Base-by-base conservation (phyloP, 2,329 filamentous ascomycete species). In the Paecilomyces dactylethromorphus region DNA sequence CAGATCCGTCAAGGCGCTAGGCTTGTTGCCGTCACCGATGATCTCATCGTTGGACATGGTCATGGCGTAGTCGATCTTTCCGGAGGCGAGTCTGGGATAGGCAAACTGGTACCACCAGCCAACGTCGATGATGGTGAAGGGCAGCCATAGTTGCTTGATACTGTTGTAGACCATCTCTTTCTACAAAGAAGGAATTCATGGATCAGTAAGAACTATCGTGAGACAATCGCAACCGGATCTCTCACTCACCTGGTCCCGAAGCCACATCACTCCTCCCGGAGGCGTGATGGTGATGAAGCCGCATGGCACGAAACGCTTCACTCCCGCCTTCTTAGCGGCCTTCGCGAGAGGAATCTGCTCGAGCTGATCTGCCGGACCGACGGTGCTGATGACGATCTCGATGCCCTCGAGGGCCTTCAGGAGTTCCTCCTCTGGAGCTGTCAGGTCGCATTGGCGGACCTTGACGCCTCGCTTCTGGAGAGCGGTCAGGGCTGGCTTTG, bases 51-150 rank as follows among this genome's bases (percentile, higher is more conserved):
- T 69, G 1, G 71, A 67, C 0, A 68, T 64, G 3, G 71, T 67
- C 59, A 76, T 66, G 22, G 73, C 74, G 60, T 79, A 79, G 63
- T 82, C 79, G n/a, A 75, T 69, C 39, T 69, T 68, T 10, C 80
- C 79, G 15, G 74, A 78, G n/a, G 76, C 74, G 0, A 83, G 66
- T n/a, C 65, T 65, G 12, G 78, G 78, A 57, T 79, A 73, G 4
- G 72, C 70, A 31, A 81, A 63, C 63, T 84, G 81, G 65, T 82
- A 81, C 84, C 83, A 86, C 73, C 74, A 83, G n/a, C 83, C 83
- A 12, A 84, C 77, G 61, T 86, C 83, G 55, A 85, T 78, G 64
- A 82, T 72, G 5, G 83, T 85, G 69, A 80, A 86, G 0, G 81
- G 80, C 1, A 86, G 73, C 32, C 73, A 69, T 1, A 81, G 65